Conservation (phyloP, 495 filamentous ascomycete species). For the Podospora fimiseda region DNA sequence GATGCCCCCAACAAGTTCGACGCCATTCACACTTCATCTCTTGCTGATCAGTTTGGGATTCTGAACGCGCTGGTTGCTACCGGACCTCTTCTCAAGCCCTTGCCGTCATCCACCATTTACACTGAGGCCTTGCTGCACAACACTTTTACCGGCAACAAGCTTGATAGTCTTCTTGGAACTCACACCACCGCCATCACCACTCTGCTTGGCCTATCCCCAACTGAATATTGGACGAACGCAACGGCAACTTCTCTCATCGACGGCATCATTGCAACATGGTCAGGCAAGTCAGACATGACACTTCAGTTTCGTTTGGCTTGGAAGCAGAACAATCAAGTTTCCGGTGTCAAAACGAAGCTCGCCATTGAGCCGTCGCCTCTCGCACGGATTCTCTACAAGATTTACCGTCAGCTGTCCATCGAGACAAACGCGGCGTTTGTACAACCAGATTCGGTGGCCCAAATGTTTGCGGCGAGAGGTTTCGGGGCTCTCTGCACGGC, state of each 20-base stretch:
- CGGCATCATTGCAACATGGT: conserved; percentile 13
- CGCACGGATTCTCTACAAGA: not conserved
- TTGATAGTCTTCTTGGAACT: conserved; percentile 35
- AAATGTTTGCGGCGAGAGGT: conserved; percentile 13
- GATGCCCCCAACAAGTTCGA: conserved; percentile 44
- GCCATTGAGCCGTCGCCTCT: conserved; percentile 12
- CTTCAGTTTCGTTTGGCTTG: conserved; percentile 23
- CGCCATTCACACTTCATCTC: conserved; percentile 54
- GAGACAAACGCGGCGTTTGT: not conserved
- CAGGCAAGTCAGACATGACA: not conserved
- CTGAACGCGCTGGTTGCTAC: conserved; percentile 45
- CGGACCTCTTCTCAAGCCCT: conserved; percentile 37
- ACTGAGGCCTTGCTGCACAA: conserved; percentile 29
- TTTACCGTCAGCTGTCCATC: not conserved
- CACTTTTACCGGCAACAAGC: conserved; percentile 19
- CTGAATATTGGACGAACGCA: conserved; percentile 47
- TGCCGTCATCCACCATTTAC: conserved; percentile 38
- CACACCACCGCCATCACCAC: conserved; percentile 40
- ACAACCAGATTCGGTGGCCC: not conserved
- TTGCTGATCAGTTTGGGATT: conserved; percentile 43
- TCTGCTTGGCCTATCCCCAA: conserved; percentile 42
- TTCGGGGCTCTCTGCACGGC: not conserved
- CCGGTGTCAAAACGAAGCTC: conserved; percentile 11
- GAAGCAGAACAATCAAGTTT: conserved; percentile 13
- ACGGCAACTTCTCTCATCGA: conserved; percentile 28